Percentiles rank a stretch among this genome's conserved stretches.
These are phyloP conservation scores for Ophiocordyceps camponoti-leonardi DNA, from an alignment of 2,329 filamentous ascomycete species.

Conservation along the genomic window DNA sequence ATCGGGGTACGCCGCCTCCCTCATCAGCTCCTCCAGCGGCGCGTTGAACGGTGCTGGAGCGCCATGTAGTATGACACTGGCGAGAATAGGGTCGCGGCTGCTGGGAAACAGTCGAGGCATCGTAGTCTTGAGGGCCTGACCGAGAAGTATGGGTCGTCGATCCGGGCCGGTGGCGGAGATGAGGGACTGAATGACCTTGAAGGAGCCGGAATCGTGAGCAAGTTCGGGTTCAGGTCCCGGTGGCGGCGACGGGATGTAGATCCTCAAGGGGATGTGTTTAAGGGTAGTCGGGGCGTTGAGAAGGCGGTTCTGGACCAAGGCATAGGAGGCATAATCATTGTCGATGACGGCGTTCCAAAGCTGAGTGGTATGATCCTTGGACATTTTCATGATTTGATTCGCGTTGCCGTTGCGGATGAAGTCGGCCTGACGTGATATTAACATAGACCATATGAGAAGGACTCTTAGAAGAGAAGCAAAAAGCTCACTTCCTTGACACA, in stretches of 20 bases:
- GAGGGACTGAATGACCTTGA: conserved; percentile 62
- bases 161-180: conserved; percentile 31
- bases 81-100: conserved; percentile 65
- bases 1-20: conserved; percentile 73
- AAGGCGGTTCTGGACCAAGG: conserved; percentile 57
- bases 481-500: conserved; percentile 40
- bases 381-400: conserved; percentile 78
- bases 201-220: conserved; percentile 24
- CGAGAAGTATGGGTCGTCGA: conserved; percentile 37
- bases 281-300: conserved; percentile 60
- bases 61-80: conserved; percentile 73
- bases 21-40: conserved; percentile 66
- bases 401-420: conserved; percentile 77
- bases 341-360: conserved; percentile 69
- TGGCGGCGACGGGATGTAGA: conserved; percentile 64
- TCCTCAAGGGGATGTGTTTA: conserved; percentile 67
- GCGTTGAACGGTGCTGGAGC: conserved; percentile 65
- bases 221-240: not conserved
- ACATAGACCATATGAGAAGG: not conserved
- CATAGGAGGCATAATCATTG: conserved; percentile 58
- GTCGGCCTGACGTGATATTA: conserved; percentile 39
- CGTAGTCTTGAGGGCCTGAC: conserved; percentile 56
- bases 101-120: conserved; percentile 78
- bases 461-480: not conserved
- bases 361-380: conserved; percentile 64